Base-by-base conservation (phyloP, 495 filamentous ascomycete species). In the Daldinia grandis region DNA sequence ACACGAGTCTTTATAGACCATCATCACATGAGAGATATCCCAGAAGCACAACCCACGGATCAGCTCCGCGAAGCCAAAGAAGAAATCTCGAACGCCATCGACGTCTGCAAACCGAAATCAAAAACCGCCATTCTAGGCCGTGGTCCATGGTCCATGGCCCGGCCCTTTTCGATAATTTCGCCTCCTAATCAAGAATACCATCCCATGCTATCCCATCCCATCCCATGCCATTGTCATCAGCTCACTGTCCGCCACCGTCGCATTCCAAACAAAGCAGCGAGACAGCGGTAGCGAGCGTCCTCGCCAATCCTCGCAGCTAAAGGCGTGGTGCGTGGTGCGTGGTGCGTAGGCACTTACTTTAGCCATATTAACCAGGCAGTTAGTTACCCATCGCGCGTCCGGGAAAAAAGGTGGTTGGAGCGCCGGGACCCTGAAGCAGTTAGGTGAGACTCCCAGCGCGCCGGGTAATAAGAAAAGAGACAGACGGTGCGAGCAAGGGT, bases 281-380 rank as follows among this genome's bases (percentile, higher is more conserved):
- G 19, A 40, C 5, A 28, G 9, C 30, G 54, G 33, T 40, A 56
- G 24, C 25, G 9, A 57, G 37, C 31, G 4, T 57, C 3, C 33
- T 40, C 38, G 59, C 37, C 49, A 28, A 49, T 38, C 66, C 53
- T 54, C 27, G n/a, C n/a, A n/a, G n/a, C n/a, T n/a, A n/a, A n/a
- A n/a, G n/a, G n/a, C n/a, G n/a, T n/a, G n/a, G n/a, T n/a, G n/a
- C n/a, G n/a, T n/a, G n/a, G n/a, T n/a, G n/a, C n/a, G n/a, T n/a
- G n/a, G n/a, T n/a, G n/a, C n/a, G n/a, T n/a, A n/a, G 47, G 54
- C 42, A 63, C 38, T n/a, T 7, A 19, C 44, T 72, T 72, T 72
- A 72, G 21, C 69, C 69, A 72, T 72, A 72, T 72, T 72, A 72
- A 64, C 64, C 64, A 64, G n/a, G n/a, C n/a, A n/a, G n/a, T n/a